A percentile compares a stretch with the other conserved stretches of the same genome.
Evolutionary conservation across 2,329 filamentous ascomycete species (phyloP).

Genomic region (Aspergillus clavatus): DNA sequence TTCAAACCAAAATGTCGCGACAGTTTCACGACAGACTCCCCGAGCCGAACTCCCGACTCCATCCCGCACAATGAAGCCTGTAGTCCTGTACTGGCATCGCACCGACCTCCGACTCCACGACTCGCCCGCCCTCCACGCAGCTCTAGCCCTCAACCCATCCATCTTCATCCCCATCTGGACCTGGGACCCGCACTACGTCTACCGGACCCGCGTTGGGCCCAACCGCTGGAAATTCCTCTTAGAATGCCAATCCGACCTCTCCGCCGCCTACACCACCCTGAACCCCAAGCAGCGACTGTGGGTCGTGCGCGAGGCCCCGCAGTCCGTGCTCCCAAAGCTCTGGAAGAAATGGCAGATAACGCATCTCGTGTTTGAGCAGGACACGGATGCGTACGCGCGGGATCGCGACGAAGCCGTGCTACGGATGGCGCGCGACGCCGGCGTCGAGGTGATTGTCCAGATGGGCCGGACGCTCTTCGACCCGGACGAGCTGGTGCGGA

Average conservation of each 20-base stretch:
- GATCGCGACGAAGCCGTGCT: constrained; percentile 59
- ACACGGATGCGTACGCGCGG: constrained; percentile 68
- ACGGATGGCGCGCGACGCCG: constrained; percentile 57
- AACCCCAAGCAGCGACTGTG: constrained; percentile 68
- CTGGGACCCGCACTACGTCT: constrained; percentile 78
- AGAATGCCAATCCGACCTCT: constrained; percentile 69
- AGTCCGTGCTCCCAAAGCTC: constrained; percentile 66
- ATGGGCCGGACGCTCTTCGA: constrained; percentile 69
- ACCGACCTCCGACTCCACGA: constrained; percentile 75
- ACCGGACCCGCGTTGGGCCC: constrained; percentile 62
- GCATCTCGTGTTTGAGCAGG: constrained; percentile 73
- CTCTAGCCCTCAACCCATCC: constrained; percentile 63
- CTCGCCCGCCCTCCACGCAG: constrained; percentile 67
- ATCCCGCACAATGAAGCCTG: too few relatives aligned
- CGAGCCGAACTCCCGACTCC: too few relatives aligned
- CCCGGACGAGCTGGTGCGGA: constrained; percentile 62
- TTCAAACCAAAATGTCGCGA: too few relatives aligned
- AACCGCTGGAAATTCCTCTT: constrained; percentile 74
- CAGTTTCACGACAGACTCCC: too few relatives aligned
- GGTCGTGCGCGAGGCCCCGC: constrained; percentile 66
- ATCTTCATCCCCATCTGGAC: constrained; percentile 72
- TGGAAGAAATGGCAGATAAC: constrained; percentile 70
- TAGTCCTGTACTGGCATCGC: constrained; percentile 72
- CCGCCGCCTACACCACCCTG: constrained; percentile 60
- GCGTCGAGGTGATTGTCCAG: constrained; percentile 62